Conservation (phyloP, 2,329 filamentous ascomycete genomes). For the Sporothrix curviconia region DNA sequence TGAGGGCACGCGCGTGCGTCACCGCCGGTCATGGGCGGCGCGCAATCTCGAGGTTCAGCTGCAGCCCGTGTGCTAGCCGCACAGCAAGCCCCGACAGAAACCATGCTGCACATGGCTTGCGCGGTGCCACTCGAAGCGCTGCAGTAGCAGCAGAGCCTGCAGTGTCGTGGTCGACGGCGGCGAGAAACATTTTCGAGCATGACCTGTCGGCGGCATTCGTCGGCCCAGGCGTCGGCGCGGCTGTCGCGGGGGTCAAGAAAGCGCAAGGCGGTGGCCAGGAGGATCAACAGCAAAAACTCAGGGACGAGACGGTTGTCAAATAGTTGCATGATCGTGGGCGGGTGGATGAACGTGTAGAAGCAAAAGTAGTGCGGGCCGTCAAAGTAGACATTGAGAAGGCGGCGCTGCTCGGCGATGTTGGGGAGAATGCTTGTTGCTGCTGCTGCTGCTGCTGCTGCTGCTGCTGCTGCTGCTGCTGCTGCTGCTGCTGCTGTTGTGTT, state of each 20-base stretch:
- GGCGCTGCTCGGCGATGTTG: not conserved
- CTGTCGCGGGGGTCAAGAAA: constrained; percentile 4
- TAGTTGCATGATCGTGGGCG: constrained; percentile 10
- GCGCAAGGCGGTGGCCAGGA: not conserved
- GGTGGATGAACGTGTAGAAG: constrained; percentile 10
- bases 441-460: not conserved
- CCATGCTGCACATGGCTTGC: constrained; percentile 7
- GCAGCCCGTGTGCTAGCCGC: constrained; percentile 8
- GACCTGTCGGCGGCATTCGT: constrained; percentile 6
- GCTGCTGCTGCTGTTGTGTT: not conserved
- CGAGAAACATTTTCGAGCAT: constrained; percentile 9
- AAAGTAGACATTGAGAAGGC: constrained; percentile 5
- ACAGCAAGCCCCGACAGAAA: constrained; percentile 6
- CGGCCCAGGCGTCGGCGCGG: constrained; percentile 4
- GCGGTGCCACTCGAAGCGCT: constrained; percentile 12
- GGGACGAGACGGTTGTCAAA: constrained; percentile 6
- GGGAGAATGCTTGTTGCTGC: not conserved
- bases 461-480: not conserved
- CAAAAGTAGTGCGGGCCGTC: constrained; percentile 12
- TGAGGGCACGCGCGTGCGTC: too few species aligned
- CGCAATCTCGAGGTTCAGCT: constrained; percentile 13
- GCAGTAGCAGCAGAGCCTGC: constrained; percentile 5
- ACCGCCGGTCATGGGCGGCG: too few species aligned
- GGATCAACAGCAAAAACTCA: constrained; percentile 1
- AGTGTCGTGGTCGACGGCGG: constrained; percentile 9